These are phyloP conservation scores for Nannochloris sp. DNA, from an alignment of 139 green algal genomes.

Conservation along the genomic window DNA sequence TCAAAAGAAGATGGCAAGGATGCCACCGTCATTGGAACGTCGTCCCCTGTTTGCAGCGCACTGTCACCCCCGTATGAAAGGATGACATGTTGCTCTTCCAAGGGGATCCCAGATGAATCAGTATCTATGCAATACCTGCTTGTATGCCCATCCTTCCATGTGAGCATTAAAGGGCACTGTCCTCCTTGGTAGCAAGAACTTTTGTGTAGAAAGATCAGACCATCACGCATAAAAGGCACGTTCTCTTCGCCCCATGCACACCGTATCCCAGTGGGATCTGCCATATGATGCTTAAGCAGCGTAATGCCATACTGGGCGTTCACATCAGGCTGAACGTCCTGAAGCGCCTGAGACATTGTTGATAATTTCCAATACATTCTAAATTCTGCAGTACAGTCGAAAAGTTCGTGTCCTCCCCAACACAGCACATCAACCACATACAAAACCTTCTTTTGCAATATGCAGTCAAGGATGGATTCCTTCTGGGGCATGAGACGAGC, in stretches of 20 bases:
- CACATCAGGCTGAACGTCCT: conserved; percentile 1
- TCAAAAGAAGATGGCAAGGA: conserved; percentile 34
- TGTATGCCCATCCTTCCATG: conserved; percentile 85
- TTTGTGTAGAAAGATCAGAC: conserved; percentile 66
- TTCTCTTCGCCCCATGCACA: conserved; percentile 10
- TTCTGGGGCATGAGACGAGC: conserved; percentile 6
- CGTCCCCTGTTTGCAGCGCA: conserved; percentile 61
- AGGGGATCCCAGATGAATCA: conserved; percentile 22
- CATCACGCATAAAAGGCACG: conserved; percentile 58
- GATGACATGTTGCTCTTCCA: conserved; percentile 42
- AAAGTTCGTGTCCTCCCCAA: conserved; percentile 76
- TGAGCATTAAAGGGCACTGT: conserved; percentile 59
- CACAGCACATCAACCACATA: conserved; percentile 61
- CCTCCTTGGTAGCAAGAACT: conserved; percentile 66
- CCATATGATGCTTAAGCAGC: conserved; percentile 22
- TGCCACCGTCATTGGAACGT: conserved; percentile 63
- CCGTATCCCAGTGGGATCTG: conserved; percentile 27
- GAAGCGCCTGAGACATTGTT: conserved; percentile 50
- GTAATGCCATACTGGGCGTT: conserved; percentile 11
- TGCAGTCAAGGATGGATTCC: conserved; percentile 74
- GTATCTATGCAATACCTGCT: conserved; percentile 61
- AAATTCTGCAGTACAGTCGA: conserved; percentile 78
- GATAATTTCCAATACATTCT: conserved; percentile 57
- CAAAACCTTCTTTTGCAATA: conserved; percentile 47
- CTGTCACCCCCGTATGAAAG: conserved; percentile 35